phyloP scores from a whole-genome alignment of 805 yeast species.

The Saturnispora mendoncae region DNA sequence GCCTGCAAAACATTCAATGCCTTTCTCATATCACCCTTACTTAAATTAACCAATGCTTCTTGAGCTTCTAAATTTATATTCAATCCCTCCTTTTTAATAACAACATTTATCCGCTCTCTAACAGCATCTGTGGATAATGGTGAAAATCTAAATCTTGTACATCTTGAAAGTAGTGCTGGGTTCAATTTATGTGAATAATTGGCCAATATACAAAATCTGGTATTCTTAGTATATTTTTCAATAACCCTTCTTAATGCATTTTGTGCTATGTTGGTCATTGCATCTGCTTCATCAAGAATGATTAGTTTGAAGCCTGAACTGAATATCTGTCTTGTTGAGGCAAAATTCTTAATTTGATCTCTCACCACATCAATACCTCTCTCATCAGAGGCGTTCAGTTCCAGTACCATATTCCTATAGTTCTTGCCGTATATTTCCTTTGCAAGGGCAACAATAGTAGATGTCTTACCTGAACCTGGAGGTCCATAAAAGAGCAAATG shows the following conservation, averaged over 20 bases:
- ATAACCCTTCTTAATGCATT: conserved; percentile 76
- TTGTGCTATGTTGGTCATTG: conserved; percentile 85
- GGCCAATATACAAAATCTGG: conserved; percentile 93
- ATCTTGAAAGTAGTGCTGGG: conserved; percentile 89
- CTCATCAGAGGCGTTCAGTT: conserved; percentile 93
- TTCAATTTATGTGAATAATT: conserved; percentile 92
- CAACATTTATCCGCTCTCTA: conserved; percentile 55
- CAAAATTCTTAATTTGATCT: conserved; percentile 93
- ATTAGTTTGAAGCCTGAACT: conserved; percentile 77
- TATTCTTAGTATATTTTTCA: conserved; percentile 87
- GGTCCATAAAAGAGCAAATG: conserved; percentile 93
- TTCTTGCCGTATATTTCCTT: conserved; percentile 75
- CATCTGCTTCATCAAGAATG: conserved; percentile 92
- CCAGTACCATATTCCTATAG: conserved; percentile 83
- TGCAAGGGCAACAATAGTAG: conserved; percentile 82
- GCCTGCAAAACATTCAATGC: conserved; percentile 93
- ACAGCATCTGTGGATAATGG: conserved; percentile 70
- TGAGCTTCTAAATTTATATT: conserved; percentile 51
- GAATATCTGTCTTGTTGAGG: conserved; percentile 91
- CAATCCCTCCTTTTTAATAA: conserved; percentile 60
- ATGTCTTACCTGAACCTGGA: conserved; percentile 90
- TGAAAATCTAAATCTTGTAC: conserved; percentile 88
- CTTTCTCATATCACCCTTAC: conserved; percentile 96
- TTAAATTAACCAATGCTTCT: conserved; percentile 54
- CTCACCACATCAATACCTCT: conserved; percentile 98